A percentile compares a stretch with the other conserved stretches of the same genome.
Conservation (phyloP, 768 basidiomycete species). For the Lactarius indigo region DNA sequence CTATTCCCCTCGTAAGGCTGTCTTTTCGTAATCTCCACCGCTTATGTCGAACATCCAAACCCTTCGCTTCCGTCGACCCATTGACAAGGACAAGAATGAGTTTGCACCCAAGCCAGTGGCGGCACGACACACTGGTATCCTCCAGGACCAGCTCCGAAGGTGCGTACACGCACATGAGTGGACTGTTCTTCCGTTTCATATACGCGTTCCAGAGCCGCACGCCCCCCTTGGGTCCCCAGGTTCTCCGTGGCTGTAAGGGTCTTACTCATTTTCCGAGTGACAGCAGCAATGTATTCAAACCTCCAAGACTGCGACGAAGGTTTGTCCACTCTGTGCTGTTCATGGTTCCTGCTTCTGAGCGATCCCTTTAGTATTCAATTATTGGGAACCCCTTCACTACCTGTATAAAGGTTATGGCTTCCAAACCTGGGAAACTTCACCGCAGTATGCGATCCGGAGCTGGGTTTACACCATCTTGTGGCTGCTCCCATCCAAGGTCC, state of each 20-base stretch:
- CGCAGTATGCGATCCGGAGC: constrained; percentile 85
- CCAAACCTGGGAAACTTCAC: constrained; percentile 97
- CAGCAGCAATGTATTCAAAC: constrained; percentile 91
- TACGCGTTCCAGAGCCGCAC: constrained; percentile 48
- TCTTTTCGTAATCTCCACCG: neutral
- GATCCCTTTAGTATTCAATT: constrained; percentile 78
- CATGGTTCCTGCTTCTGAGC: neutral
- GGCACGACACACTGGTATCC: constrained; percentile 58
- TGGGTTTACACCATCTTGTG: constrained; percentile 93
- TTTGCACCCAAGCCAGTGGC: constrained; percentile 24
- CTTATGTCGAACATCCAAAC: constrained; percentile 32
- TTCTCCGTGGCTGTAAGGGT: constrained; percentile 83
- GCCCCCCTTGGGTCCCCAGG: constrained; percentile 81
- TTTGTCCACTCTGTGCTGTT: constrained; percentile 31
- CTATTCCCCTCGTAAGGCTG: neutral
- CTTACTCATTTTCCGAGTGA: constrained; percentile 72
- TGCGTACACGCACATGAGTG: constrained; percentile 28
- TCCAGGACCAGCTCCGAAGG: constrained; percentile 81
- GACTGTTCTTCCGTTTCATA: constrained; percentile 17
- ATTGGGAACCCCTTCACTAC: constrained; percentile 98
- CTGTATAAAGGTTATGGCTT: constrained; percentile 83
- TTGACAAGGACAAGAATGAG: constrained; percentile 25
- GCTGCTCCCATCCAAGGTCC: constrained; percentile 58
- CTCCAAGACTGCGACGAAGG: constrained; percentile 98
- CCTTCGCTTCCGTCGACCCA: constrained; percentile 35